Percentiles rank a stretch among this genome's conserved stretches.
These are phyloP conservation scores for Alectoria sarmentosa DNA, from an alignment of 495 filamentous ascomycete genomes.

Conservation along the genomic window DNA sequence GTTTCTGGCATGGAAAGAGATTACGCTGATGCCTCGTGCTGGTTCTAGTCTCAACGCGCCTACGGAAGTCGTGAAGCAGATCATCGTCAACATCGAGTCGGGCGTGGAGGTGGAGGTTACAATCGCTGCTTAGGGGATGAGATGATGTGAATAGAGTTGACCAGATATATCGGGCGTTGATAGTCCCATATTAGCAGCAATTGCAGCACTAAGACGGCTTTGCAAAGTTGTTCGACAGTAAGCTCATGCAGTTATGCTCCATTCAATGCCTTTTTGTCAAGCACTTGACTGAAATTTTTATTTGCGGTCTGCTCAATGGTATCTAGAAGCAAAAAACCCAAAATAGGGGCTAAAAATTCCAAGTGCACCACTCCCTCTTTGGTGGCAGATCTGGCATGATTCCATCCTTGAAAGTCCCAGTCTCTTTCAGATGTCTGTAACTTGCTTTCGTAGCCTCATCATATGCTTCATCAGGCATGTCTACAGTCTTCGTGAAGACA, in stretches of 20 bases:
- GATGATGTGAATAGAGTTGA: not conserved
- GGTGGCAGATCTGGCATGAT: constrained; percentile 65
- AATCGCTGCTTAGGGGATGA: constrained; percentile 76
- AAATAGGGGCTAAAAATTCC: constrained; percentile 48
- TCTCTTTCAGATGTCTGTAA: constrained; percentile 53
- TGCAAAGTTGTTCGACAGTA: not conserved
- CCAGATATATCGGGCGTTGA: not conserved
- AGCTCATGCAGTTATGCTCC: not conserved
- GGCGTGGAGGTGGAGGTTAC: constrained; percentile 99
- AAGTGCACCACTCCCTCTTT: constrained; percentile 63
- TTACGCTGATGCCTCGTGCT: not conserved
- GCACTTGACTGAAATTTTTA: not conserved
- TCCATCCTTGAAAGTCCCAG: constrained; percentile 55
- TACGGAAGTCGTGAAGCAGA: constrained; percentile 99
- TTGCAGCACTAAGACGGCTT: not conserved
- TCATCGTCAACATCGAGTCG: constrained; percentile 99
- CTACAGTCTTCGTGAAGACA: constrained; percentile 44
- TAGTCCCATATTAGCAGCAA: not conserved
- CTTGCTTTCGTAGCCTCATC: constrained; percentile 45
- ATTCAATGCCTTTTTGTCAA: not conserved
- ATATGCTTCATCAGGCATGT: constrained; percentile 39
- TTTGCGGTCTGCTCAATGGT: not conserved
- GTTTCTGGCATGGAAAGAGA: not conserved
- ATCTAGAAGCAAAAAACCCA: not conserved
- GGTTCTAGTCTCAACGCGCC: constrained; percentile 76